Conservation (phyloP, 1,284 basidiomycete genomes). For the Rhodotorula mucilaginosa region DNA sequence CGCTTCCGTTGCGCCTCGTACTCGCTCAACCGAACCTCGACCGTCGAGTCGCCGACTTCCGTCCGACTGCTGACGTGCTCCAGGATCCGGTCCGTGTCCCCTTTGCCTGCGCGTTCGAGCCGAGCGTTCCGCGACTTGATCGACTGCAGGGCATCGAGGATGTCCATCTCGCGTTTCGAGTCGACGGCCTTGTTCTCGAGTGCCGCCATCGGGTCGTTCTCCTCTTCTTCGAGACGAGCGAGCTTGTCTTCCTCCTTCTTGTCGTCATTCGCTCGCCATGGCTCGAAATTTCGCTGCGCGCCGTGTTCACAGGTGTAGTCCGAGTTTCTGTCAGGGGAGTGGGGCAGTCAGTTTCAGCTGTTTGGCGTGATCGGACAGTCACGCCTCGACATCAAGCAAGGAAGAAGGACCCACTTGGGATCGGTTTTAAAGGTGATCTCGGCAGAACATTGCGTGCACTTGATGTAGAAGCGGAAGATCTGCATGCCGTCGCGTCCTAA, state of each 20-base stretch:
- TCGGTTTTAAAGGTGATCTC: constrained; percentile 99
- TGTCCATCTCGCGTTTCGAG: constrained; percentile 96
- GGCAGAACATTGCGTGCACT: constrained; percentile 83
- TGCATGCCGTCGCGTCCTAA: background rate
- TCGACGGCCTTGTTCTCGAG: constrained; percentile 88
- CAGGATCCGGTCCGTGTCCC: constrained; percentile 50
- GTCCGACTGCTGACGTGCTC: constrained; percentile 49
- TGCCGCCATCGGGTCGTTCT: constrained; percentile 89
- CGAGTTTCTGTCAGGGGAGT: constrained; percentile 59
- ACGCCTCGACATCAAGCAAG: background rate
- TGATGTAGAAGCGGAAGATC: constrained; percentile 50
- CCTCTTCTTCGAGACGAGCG: constrained; percentile 40
- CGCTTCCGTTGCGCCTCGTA: constrained; percentile 54
- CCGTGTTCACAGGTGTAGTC: constrained; percentile 91
- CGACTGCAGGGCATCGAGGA: constrained; percentile 92
- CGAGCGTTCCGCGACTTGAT: constrained; percentile 89
- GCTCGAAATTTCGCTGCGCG: constrained; percentile 90
- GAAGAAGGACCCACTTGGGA: constrained; percentile 61
- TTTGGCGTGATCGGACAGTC: too few species aligned
- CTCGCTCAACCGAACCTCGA: constrained; percentile 56
- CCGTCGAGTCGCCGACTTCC: constrained; percentile 52
- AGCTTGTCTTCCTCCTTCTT: constrained; percentile 55
- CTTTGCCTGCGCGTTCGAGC: constrained; percentile 64
- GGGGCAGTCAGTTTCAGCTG: background rate
- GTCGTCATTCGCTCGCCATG: constrained; percentile 69